Evolutionary conservation across 2,329 filamentous ascomycete species (phyloP), one percentile per base, ranked within the genome.

Genomic region (Colletotrichum spaethianum): DNA sequence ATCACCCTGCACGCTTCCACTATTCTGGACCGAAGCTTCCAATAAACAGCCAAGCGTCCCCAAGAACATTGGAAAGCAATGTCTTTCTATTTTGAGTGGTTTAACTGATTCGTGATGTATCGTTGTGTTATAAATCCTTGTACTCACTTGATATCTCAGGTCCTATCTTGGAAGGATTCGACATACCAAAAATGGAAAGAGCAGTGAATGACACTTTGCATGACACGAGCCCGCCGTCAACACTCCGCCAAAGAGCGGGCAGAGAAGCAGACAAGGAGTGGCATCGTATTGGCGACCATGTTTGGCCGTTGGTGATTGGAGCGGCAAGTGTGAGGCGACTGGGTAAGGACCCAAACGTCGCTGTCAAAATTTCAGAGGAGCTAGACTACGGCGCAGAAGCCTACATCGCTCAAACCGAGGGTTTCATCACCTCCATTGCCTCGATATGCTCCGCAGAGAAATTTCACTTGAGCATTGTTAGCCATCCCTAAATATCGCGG

Each of bases 381-480:
- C 81, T 78, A 74, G 78, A 76, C 18, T 71, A 79, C 52, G 81
- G 80, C 1, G 33, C 71, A 23, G 77, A 81, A 40, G 79, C 77
- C 4, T 82, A 81, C 69, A 77, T 80, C 61, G 80, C 75, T 3
- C 74, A 78, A 55, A 67, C 83, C 1, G 82, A 84, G 20, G 67
- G 3, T 82, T 82, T 67, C 82, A 83, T 63, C 79, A 82, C 56
- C 75, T 83, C 1, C 82, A 83, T 67, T 83, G 81, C 73, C 77
- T 83, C 61, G 81, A 83, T 61, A 73, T 79, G 2, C 75, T 83
- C 1, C 78, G 81, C 9, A 40, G 59, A 11, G 57, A 73, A 26
- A 26, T 64, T 2, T 69, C 62, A n/a, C 66, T 66, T 12, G 50
- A 52, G 48, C 67, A 74, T 42, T 74, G 56, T 59, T 33, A 62